Evolutionary conservation across 768 basidiomycete genomes (phyloP), one percentile per base, ranked within the genome.

Genomic region (Ramaria sp.): DNA sequence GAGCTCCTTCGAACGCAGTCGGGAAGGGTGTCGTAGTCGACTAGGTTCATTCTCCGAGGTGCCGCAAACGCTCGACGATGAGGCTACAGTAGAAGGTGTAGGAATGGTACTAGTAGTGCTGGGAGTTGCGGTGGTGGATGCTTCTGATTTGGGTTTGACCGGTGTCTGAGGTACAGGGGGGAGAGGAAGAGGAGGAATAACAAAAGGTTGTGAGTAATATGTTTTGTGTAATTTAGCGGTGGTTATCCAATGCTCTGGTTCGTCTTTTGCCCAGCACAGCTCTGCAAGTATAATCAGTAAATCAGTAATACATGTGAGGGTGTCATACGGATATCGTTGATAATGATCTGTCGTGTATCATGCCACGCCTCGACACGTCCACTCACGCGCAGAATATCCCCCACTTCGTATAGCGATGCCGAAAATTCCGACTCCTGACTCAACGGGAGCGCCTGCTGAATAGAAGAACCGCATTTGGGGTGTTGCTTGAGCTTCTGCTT

Each of bases 11-110:
- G 79, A 76, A 53, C 76, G 82, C 25, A 89, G 68, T 38, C 82
- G 75, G 0, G 82, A 81, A 1, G 87, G 88, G 65, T 89, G 86
- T 43, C 85, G 82, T 43, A 89, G 69, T 62, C 77, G 80, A 4
- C 71, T 63, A 18, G 68, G 70, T 3, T 60, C 24, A 66, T 66
- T 70, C 36, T 37, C 48, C 48, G 48, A 16, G 16, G 24, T 16
- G 43, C 13, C 18, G 16, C n/a, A 9, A 9, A 24, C n/a, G 20
- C 15, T 34, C 24, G 49, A 52, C n/a, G 37, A 63, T 57, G 49
- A 63, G 50, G 49, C 62, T 30, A 60, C 24, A 45, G 48, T 13
- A 41, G 62, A 24, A 27, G 65, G 63, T 15, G 59, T 47, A 36
- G 15, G 34, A 27, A 13, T 25, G 13, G 37, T 52, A 18, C 38